phyloP scores from a whole-genome alignment of 2,329 filamentous ascomycete genomes.

The Penicillium sp. region DNA sequence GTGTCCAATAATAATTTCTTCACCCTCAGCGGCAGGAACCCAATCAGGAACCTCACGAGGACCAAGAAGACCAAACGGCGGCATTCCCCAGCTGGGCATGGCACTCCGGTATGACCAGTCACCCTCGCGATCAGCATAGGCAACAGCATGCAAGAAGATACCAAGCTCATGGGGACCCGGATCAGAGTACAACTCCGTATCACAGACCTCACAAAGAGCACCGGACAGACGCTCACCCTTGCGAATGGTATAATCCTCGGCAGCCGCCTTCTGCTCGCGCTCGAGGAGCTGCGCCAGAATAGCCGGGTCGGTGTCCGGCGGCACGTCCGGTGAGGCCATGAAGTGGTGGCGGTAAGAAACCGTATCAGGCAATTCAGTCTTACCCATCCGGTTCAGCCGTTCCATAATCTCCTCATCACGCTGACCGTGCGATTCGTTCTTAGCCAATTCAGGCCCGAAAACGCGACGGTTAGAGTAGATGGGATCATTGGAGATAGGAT shows the following conservation, averaged over 20 bases:
- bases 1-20: constrained; percentile 42
- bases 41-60: constrained; percentile 64
- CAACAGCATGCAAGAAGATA: constrained; percentile 88
- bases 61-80: constrained; percentile 70
- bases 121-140: constrained; percentile 81
- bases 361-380: constrained; percentile 86
- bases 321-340: constrained; percentile 39
- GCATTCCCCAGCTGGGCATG: constrained; percentile 82
- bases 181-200: constrained; percentile 89
- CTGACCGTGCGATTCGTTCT: constrained; percentile 64
- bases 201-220: constrained; percentile 74
- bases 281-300: constrained; percentile 44
- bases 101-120: constrained; percentile 85
- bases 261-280: constrained; percentile 71
- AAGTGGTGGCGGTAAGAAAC: constrained; percentile 73
- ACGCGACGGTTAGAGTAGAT: constrained; percentile 95
- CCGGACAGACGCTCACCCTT: constrained; percentile 95
- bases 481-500: constrained; percentile 95
- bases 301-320: constrained; percentile 36
- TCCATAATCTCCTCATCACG: constrained; percentile 89
- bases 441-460: constrained; percentile 79
- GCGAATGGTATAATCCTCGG: constrained; percentile 83
- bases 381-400: constrained; percentile 84
- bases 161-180: constrained; percentile 86
- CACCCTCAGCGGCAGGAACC: constrained; percentile 37